Percentiles rank a stretch among this genome's conserved stretches.
Conservation (phyloP, 305 asterid genomes). For the Rubia tinctorum region DNA sequence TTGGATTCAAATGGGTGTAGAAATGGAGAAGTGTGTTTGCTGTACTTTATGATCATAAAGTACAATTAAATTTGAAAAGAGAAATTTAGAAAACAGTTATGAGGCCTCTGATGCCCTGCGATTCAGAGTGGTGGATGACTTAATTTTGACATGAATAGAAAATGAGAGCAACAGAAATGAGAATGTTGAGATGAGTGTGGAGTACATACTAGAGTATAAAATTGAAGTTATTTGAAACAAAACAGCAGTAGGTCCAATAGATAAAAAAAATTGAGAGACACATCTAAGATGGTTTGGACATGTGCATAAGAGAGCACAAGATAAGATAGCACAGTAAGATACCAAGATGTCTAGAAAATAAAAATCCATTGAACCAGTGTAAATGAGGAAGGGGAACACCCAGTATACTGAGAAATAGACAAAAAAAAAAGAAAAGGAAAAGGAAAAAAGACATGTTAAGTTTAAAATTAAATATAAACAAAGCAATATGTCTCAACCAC, state of each 20-base stretch:
- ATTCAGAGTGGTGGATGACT: background rate
- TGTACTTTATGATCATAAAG: background rate
- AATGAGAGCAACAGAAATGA: background rate
- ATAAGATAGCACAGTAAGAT: too few species aligned
- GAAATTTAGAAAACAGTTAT: background rate
- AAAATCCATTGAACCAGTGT: too few species aligned
- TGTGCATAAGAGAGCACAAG: background rate
- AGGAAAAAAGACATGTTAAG: too few species aligned
- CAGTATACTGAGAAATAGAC: too few species aligned
- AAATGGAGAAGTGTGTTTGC: background rate
- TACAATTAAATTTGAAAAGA: background rate
- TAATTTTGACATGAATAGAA: background rate
- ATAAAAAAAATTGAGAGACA: too few species aligned
- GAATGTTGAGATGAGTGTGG: background rate
- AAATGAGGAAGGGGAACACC: too few species aligned
- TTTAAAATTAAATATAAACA: too few species aligned
- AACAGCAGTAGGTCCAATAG: too few species aligned
- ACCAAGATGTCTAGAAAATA: background rate
- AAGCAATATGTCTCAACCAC: too few species aligned
- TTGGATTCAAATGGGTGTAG: too few species aligned
- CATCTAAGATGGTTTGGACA: background rate
- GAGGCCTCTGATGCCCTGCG: background rate
- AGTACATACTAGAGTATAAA: background rate
- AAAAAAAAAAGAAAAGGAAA: too few species aligned
- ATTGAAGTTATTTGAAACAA: too few species aligned